phyloP scores from a whole-genome alignment of 2,329 filamentous ascomycete species.

The Geoglossum cookeanum region DNA sequence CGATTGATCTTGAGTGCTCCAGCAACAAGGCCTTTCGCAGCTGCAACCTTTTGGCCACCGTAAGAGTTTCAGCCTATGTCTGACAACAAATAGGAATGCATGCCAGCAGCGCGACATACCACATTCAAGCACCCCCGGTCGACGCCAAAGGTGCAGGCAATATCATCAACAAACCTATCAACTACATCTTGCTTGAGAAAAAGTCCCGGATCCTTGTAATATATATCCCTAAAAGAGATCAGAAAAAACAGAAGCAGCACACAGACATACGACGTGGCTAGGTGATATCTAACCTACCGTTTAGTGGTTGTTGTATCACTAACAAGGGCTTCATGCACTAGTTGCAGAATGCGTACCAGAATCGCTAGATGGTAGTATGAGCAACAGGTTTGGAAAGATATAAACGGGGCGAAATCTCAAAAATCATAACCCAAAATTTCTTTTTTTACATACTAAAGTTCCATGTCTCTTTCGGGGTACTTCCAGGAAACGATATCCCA shows the following conservation, averaged over 20 bases:
- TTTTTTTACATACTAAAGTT: conserved; percentile 29
- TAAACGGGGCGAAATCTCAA: not conserved
- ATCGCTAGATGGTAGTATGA: conserved; percentile 24
- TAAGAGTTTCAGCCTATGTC: conserved; percentile 12
- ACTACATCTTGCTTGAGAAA: conserved; percentile 52
- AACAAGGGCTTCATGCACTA: conserved; percentile 39
- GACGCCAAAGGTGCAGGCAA: conserved; percentile 50
- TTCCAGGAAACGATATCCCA: conserved; percentile 27
- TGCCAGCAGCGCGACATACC: conserved; percentile 24
- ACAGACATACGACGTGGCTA: not conserved
- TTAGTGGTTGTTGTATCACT: conserved; percentile 39
- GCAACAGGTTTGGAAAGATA: not conserved
- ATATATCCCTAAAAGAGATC: conserved; percentile 46
- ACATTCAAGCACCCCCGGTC: conserved; percentile 49
- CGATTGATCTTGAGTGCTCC: conserved; percentile 35
- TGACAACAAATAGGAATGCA: conserved; percentile 19
- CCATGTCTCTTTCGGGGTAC: conserved; percentile 26
- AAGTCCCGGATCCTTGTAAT: conserved; percentile 54
- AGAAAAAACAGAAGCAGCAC: not conserved
- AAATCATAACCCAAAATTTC: conserved; percentile 15
- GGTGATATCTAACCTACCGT: conserved; percentile 26
- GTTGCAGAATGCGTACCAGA: conserved; percentile 37
- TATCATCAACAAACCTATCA: conserved; percentile 52
- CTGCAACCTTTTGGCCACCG: conserved; percentile 39
- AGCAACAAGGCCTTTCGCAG: conserved; percentile 50